Percentiles rank a stretch among this genome's conserved stretches.
phyloP scores from a whole-genome alignment of 2,329 filamentous ascomycete species.

The Ophiostoma quercus region DNA sequence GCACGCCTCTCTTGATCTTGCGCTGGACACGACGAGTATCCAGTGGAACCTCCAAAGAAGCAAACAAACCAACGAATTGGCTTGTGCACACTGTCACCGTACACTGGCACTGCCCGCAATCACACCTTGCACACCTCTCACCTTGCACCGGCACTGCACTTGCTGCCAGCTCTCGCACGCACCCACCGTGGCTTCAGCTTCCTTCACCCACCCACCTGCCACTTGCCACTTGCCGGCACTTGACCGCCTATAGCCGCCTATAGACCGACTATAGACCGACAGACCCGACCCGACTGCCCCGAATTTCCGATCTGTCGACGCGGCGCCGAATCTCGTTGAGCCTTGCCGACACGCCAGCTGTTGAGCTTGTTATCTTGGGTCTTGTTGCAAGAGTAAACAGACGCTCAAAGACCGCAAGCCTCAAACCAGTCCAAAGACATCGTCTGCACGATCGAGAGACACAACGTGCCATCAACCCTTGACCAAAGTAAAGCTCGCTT shows the following conservation, averaged over 20 bases:
- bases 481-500: constrained; percentile 15
- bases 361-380: background rate
- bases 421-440: background rate
- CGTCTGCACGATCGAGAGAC: constrained; percentile 18
- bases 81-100: background rate
- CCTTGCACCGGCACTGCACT: background rate
- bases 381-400: constrained; percentile 2
- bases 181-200: background rate
- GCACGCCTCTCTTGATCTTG: background rate
- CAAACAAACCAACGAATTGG: background rate
- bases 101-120: background rate
- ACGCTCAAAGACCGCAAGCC: background rate
- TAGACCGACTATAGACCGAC: too few relatives aligned
- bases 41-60: background rate
- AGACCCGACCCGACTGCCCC: background rate
- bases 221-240: background rate
- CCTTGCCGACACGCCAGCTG: background rate
- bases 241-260: background rate
- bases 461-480: constrained; percentile 17
- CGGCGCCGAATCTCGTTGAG: background rate
- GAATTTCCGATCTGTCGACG: background rate
- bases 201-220: background rate
- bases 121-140: constrained; percentile 7
- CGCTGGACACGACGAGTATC: background rate
- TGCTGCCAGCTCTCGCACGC: background rate